These are phyloP conservation scores for Piper longum DNA, from an alignment of 164 flowering plant genomes.

Conservation along the genomic window DNA sequence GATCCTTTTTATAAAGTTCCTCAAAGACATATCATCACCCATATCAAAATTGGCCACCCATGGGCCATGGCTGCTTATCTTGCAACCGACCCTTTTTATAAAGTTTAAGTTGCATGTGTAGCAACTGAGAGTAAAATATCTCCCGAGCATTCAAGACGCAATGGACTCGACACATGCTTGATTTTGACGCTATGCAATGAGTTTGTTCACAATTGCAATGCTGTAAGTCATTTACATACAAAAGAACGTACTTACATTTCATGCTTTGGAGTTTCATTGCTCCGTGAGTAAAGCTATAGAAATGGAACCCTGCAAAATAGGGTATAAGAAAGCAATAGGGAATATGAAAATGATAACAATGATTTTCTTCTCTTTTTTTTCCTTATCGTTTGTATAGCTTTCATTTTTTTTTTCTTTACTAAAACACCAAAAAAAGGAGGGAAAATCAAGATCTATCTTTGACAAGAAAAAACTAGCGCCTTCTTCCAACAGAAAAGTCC, in stretches of 20 bases:
- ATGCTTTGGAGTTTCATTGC: too few species aligned
- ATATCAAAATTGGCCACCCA: background rate
- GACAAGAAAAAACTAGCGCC: background rate
- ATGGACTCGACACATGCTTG: background rate
- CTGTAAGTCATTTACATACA: background rate
- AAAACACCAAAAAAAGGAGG: too few species aligned
- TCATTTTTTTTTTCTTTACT: too few species aligned
- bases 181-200: background rate
- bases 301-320: too few species aligned
- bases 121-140: background rate
- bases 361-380: background rate
- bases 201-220: too few species aligned
- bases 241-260: too few species aligned
- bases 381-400: background rate
- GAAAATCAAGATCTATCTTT: background rate
- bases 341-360: background rate
- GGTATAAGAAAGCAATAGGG: too few species aligned
- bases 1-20: too few species aligned
- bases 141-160: background rate
- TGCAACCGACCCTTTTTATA: background rate
- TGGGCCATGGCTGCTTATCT: background rate
- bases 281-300: too few species aligned
- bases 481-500: background rate
- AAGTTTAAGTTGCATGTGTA: background rate
- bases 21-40: background rate